Conservation (phyloP, 192 early-diverging fungal genomes). For the Podila epigama region DNA sequence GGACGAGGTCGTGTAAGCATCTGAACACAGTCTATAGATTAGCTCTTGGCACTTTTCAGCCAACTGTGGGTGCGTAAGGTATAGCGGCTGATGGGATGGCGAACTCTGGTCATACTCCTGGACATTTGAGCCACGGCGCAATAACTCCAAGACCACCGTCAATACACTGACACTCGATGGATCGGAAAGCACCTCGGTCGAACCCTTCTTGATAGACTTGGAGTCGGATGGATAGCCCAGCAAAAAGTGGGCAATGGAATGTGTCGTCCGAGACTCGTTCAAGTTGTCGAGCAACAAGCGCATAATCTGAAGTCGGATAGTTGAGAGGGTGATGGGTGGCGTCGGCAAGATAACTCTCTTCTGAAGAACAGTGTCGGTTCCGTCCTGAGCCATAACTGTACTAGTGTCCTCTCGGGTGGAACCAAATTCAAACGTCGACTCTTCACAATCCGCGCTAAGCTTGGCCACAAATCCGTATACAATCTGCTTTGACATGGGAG, state of each 20-base stretch:
- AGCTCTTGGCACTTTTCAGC: slow-evolving; percentile 91
- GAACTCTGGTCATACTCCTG: slow-evolving; percentile 39
- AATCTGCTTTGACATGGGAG: slow-evolving; percentile 72
- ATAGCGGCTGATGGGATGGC: slow-evolving; percentile 56
- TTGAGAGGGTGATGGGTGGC: slow-evolving; percentile 26
- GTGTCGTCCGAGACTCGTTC: slow-evolving; percentile 56
- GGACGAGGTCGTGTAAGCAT: slow-evolving; percentile 67
- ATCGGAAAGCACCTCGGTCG: slow-evolving; percentile 47
- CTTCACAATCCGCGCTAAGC: slow-evolving; percentile 70
- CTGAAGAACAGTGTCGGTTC: slow-evolving; percentile 40
- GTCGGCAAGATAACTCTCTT: slow-evolving; percentile 29
- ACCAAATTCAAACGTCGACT: slow-evolving; percentile 31
- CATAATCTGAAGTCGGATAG: slow-evolving; percentile 83
- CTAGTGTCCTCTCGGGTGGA: neutral
- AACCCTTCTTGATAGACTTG: slow-evolving; percentile 40
- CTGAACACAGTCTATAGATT: slow-evolving; percentile 81
- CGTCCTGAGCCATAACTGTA: slow-evolving; percentile 28
- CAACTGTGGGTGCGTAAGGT: slow-evolving; percentile 74
- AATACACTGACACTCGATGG: slow-evolving; percentile 58
- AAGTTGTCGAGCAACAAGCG: slow-evolving; percentile 86
- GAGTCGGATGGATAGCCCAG: slow-evolving; percentile 72
- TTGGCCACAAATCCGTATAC: slow-evolving; percentile 79
- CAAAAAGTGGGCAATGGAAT: slow-evolving; percentile 89
- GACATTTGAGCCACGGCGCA: slow-evolving; percentile 57
- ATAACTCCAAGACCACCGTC: slow-evolving; percentile 68